Evolutionary conservation across 2,329 filamentous ascomycete genomes (phyloP).

Genomic region (Trematosphaeria pertusa): DNA sequence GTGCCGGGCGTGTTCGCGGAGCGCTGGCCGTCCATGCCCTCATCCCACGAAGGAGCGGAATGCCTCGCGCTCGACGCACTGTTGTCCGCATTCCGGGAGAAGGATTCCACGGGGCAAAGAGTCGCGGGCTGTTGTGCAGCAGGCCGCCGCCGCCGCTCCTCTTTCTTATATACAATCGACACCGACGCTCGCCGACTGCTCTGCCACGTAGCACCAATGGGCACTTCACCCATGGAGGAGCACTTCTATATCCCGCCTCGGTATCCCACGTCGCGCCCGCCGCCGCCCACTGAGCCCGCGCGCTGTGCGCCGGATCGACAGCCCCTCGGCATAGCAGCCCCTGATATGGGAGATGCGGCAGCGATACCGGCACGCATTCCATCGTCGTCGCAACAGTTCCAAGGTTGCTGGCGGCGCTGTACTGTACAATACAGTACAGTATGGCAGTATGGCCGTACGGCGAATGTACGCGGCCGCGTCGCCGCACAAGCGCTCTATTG

Average conservation of each 20-base stretch:
- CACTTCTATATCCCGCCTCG: constrained; percentile 12
- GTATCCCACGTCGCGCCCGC: constrained; percentile 3
- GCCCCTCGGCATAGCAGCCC: constrained; percentile 14
- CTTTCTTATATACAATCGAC: too few species aligned
- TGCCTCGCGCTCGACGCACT: too few species aligned
- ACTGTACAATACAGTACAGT: too few species aligned
- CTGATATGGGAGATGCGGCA: constrained; percentile 10
- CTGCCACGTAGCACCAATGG: constrained; percentile 32
- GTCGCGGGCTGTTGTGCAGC: too few species aligned
- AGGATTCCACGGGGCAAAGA: too few species aligned
- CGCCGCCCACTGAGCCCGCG: constrained; percentile 6
- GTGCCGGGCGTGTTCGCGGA: background rate
- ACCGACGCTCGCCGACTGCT: too few species aligned
- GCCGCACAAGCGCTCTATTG: constrained; percentile 19
- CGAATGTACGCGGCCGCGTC: too few species aligned
- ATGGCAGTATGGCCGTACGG: too few species aligned
- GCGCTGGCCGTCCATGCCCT: background rate
- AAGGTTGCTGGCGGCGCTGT: too few species aligned
- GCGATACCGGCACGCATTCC: constrained; percentile 10
- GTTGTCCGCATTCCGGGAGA: background rate
- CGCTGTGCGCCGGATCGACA: constrained; percentile 1
- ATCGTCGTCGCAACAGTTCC: too few species aligned
- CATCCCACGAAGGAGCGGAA: constrained; percentile 5
- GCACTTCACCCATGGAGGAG: constrained; percentile 10
- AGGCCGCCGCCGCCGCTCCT: background rate